These are phyloP conservation scores for Saussurea involucrata DNA, from an alignment of 129 eudicot genomes.

Conservation along the genomic window DNA sequence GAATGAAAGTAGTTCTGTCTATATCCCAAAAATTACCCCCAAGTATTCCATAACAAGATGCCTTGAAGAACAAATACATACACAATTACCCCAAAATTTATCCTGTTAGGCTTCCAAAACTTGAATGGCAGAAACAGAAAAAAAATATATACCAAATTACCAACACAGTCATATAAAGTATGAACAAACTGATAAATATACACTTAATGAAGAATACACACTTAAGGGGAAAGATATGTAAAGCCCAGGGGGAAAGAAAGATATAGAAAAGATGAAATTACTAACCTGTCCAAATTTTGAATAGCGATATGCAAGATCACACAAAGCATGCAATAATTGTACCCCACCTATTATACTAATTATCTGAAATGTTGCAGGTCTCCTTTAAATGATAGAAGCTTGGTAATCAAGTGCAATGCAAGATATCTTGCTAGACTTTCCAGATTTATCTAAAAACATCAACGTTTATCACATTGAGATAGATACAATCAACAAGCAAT, in stretches of 20 bases:
- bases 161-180: too few relatives aligned
- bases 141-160: too few relatives aligned
- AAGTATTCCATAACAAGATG: too few relatives aligned
- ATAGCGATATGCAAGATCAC: conserved; percentile 51
- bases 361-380: conserved; percentile 46
- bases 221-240: background rate
- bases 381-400: conserved; percentile 29
- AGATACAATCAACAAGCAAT: conserved; percentile 4
- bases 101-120: too few relatives aligned
- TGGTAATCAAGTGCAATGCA: conserved; percentile 52
- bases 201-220: too few relatives aligned
- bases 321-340: conserved; percentile 53
- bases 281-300: conserved; percentile 58
- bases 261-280: background rate
- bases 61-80: too few relatives aligned
- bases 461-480: background rate
- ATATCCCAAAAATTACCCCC: too few relatives aligned
- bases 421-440: conserved; percentile 54
- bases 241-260: too few relatives aligned
- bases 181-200: too few relatives aligned
- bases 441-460: conserved; percentile 53
- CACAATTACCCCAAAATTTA: too few relatives aligned
- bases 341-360: conserved; percentile 53
- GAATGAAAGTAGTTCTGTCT: too few relatives aligned
- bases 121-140: too few relatives aligned